phyloP scores from a whole-genome alignment of 2,329 filamentous ascomycete genomes.

The Westerdykella ornata region DNA sequence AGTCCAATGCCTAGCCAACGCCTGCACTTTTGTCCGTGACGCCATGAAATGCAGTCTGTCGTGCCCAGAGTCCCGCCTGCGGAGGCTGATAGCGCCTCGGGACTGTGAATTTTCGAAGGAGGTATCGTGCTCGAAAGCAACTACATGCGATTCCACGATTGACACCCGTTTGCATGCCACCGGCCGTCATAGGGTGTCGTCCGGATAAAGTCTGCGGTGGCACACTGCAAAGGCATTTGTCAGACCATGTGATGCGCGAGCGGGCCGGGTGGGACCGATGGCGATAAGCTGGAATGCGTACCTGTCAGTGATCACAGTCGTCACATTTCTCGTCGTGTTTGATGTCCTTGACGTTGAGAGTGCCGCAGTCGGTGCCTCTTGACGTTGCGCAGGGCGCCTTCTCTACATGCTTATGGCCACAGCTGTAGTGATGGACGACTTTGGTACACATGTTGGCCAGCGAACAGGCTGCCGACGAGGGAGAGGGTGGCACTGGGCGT shows the following conservation, averaged over 20 bases:
- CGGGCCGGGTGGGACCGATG: slow-evolving; percentile 5
- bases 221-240: slow-evolving; percentile 21
- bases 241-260: slow-evolving; percentile 22
- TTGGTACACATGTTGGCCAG: slow-evolving; percentile 41
- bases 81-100: slow-evolving; percentile 14
- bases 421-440: slow-evolving; percentile 44
- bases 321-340: slow-evolving; percentile 46
- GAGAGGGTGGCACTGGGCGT: slow-evolving; percentile 10
- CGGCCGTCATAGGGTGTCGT: slow-evolving; percentile 30
- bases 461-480: slow-evolving; percentile 5
- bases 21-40: slow-evolving; percentile 38
- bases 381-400: slow-evolving; percentile 44
- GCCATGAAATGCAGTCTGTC: slow-evolving; percentile 38
- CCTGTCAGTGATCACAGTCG: slow-evolving; percentile 41
- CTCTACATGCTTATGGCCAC: slow-evolving; percentile 41
- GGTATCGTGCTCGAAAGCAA: slow-evolving; percentile 17
- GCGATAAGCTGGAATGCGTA: slow-evolving; percentile 13
- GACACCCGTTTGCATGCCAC: slow-evolving; percentile 25
- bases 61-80: slow-evolving; percentile 10
- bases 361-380: slow-evolving; percentile 37
- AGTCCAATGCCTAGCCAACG: slow-evolving; percentile 34
- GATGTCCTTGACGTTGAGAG: slow-evolving; percentile 40
- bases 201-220: slow-evolving; percentile 26
- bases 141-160: slow-evolving; percentile 19
- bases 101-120: slow-evolving; percentile 17